Percentiles rank a stretch among this genome's conserved stretches.
Conservation (phyloP, 441 rosid genomes). For the Croton laevigatus region DNA sequence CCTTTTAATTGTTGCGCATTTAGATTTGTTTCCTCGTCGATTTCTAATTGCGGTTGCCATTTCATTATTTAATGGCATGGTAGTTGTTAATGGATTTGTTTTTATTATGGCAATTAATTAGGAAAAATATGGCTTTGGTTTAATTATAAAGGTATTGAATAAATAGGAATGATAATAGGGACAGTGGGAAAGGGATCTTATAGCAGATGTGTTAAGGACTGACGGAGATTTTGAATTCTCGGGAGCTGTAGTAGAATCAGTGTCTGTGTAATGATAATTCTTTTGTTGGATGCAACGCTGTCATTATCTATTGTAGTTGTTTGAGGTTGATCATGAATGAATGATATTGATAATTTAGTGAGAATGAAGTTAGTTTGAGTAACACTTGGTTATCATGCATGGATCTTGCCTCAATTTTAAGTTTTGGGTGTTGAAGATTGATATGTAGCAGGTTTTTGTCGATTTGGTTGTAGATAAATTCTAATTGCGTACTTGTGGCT, state of each 20-base stretch:
- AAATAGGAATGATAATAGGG: not conserved
- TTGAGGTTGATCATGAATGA: not conserved
- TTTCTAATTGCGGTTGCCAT: not conserved
- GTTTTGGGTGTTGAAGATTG: not conserved
- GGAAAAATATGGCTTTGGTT: not conserved
- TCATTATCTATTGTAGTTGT: not conserved
- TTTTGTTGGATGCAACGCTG: not conserved
- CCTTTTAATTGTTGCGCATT: not conserved
- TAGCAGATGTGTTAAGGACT: not conserved
- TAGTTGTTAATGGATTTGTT: not conserved
- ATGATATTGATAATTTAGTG: not conserved
- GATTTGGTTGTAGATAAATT: constrained; percentile 6
- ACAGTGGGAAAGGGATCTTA: not conserved
- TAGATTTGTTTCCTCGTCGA: not conserved
- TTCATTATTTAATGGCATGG: constrained; percentile 2
- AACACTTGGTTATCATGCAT: not conserved
- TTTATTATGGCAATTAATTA: not conserved
- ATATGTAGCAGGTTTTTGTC: not conserved
- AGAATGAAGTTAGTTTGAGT: not conserved
- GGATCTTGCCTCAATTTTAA: not conserved
- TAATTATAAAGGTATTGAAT: not conserved
- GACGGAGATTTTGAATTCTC: not conserved
- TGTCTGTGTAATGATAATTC: not conserved
- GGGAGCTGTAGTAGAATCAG: not conserved
- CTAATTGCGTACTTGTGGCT: not conserved